A percentile compares a stretch with the other conserved stretches of the same genome.
Conservation (phyloP, 2,329 filamentous ascomycete genomes). For the Trichoderma cornu-damae region DNA sequence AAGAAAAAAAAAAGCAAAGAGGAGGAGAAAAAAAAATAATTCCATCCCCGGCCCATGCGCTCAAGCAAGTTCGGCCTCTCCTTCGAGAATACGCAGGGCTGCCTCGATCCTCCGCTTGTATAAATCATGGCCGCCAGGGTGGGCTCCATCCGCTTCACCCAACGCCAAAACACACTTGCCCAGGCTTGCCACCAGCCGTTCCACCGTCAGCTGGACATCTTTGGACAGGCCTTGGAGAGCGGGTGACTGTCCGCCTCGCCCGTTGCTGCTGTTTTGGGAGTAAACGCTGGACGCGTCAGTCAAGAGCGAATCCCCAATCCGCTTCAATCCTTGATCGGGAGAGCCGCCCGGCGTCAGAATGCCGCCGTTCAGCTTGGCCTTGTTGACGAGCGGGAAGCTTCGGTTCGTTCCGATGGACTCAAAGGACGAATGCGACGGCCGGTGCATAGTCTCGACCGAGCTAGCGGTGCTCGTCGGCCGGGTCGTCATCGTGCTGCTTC, state of each 20-base stretch:
- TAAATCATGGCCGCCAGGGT: slow-evolving; percentile 56
- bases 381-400: slow-evolving; percentile 58
- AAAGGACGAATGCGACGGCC: slow-evolving; percentile 53
- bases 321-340: slow-evolving; percentile 45
- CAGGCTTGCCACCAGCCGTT: slow-evolving; percentile 54
- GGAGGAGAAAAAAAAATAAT: no score
- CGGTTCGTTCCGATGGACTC: slow-evolving; percentile 55
- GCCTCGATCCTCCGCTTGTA: slow-evolving; percentile 69
- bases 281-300: slow-evolving; percentile 43
- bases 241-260: slow-evolving; percentile 31
- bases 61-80: slow-evolving; percentile 33
- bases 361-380: slow-evolving; percentile 42
- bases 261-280: slow-evolving; percentile 31
- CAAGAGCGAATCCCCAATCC: slow-evolving; percentile 46
- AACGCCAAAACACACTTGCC: slow-evolving; percentile 57
- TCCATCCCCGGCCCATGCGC: neutral
- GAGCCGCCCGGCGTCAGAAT: slow-evolving; percentile 46
- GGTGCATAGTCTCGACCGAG: slow-evolving; percentile 40
- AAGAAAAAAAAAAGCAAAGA: neutral
- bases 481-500: slow-evolving; percentile 33
- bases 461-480: slow-evolving; percentile 41
- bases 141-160: slow-evolving; percentile 49
- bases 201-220: slow-evolving; percentile 57
- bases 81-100: slow-evolving; percentile 68
- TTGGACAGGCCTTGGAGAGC: slow-evolving; percentile 45